Evolutionary conservation across 2,329 filamentous ascomycete genomes (phyloP).

Genomic region (Claviceps cyperi): DNA sequence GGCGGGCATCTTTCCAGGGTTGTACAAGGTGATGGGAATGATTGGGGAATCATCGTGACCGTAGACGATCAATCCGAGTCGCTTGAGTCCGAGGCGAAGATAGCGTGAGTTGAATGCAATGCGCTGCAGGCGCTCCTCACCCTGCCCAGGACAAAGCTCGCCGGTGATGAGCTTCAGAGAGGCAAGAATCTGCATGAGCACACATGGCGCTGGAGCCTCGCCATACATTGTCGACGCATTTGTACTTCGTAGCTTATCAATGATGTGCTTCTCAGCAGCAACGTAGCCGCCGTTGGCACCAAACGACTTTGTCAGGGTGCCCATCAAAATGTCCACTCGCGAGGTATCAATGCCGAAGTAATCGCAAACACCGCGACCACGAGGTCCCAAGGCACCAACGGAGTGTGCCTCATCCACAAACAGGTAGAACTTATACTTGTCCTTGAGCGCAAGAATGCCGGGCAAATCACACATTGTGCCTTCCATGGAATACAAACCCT

Average conservation of each 20-base stretch:
- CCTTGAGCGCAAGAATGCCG: slow-evolving; percentile 71
- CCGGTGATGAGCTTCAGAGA: slow-evolving; percentile 81
- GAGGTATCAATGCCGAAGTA: slow-evolving; percentile 85
- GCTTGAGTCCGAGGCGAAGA: slow-evolving; percentile 91
- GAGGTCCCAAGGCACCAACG: slow-evolving; percentile 78
- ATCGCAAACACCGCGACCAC: slow-evolving; percentile 86
- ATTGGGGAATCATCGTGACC: slow-evolving; percentile 97
- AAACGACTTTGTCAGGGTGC: slow-evolving; percentile 95
- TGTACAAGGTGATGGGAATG: slow-evolving; percentile 85
- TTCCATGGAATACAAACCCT: slow-evolving; percentile 98
- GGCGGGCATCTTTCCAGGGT: slow-evolving; percentile 96
- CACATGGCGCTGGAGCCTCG: slow-evolving; percentile 74
- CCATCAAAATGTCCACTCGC: slow-evolving; percentile 93
- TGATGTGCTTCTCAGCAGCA: slow-evolving; percentile 74
- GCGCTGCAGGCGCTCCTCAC: slow-evolving; percentile 86
- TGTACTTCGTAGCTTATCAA: slow-evolving; percentile 75
- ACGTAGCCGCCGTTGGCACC: slow-evolving; percentile 96
- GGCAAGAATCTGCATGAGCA: slow-evolving; percentile 79
- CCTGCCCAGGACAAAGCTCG: slow-evolving; percentile 77
- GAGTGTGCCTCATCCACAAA: slow-evolving; percentile 97
- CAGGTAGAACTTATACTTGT: slow-evolving; percentile 91
- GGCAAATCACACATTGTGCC: slow-evolving; percentile 98
- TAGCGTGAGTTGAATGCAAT: slow-evolving; percentile 98
- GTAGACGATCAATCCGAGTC: slow-evolving; percentile 90
- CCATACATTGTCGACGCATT: slow-evolving; percentile 81